Evolutionary conservation across 1,284 basidiomycete species (phyloP), one percentile per base, ranked within the genome.

Genomic region (Tilletia indica): DNA sequence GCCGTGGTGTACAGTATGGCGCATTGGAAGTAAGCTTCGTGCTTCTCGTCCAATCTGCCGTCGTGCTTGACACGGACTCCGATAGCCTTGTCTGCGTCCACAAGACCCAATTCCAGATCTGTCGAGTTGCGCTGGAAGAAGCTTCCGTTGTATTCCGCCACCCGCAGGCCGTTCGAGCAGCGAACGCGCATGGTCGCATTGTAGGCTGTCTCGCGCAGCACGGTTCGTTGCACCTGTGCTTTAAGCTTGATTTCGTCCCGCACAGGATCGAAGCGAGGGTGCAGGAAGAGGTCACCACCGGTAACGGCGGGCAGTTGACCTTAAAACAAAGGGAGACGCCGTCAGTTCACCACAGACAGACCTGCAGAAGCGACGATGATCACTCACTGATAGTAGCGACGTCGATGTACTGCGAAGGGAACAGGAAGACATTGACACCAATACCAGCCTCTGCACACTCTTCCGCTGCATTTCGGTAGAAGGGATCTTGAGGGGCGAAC

Each of bases 211-310:
- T 89, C 90, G 25, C 93, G 88, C 4, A 88, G 86, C 19, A 95
- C 80, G 0, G 94, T 85, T 36, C 93, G 88, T 70, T 87, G 87
- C 25, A 99, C 83, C 80, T 97, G 92, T 31, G 91, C 90, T 36
- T 88, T 85, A 12, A 99, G 83, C 16, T 89, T 87, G 25, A 87
- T 82, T 9, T 88, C 88, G 83, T 97, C 94, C 61, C 91, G 88
- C 2, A 86, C 85, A 0, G 89, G 88, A 71, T 91, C 89, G 84
- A 95, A 99, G 47, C 92, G 89, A 6, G 97, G 96, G 82, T 97
- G 92, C 87, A 92, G 97, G 86, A 91, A 95, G 0, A 96, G 82
- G 73, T 97, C 93, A 21, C 97, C 97, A n/a, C 97, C 97, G 0
- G 93, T 94, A 19, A 90, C 84, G 0, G 89, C 89, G 0, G 91